These are phyloP conservation scores for Pleurotus djamor DNA, from an alignment of 768 basidiomycete species.

Conservation along the genomic window DNA sequence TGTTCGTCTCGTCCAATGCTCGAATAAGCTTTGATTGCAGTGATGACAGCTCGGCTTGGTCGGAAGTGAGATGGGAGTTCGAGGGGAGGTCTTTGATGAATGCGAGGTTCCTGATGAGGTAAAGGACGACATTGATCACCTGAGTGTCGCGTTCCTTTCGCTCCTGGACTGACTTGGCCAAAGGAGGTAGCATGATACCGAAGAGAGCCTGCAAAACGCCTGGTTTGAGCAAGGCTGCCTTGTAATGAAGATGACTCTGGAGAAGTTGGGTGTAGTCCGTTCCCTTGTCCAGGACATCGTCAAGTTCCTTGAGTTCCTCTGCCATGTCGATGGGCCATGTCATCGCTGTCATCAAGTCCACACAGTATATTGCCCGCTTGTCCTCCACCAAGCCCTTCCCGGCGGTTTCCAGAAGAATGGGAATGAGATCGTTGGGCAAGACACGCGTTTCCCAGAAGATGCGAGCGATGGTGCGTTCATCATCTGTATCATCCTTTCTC, in stretches of 20 bases:
- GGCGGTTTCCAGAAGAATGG: conserved; percentile 80
- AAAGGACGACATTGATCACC: conserved; percentile 83
- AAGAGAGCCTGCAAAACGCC: conserved; percentile 73
- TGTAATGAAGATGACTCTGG: conserved; percentile 85
- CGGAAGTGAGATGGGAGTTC: conserved; percentile 68
- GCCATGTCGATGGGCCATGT: conserved; percentile 99
- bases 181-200: conserved; percentile 71
- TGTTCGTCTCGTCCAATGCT: conserved; percentile 67
- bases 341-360: conserved; percentile 93
- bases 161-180: conserved; percentile 69
- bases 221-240: conserved; percentile 69
- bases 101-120: conserved; percentile 90
- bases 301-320: conserved; percentile 90
- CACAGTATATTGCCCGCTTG: conserved; percentile 78
- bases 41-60: conserved; percentile 75
- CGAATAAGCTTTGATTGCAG: conserved; percentile 79
- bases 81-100: conserved; percentile 87
- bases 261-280: conserved; percentile 89
- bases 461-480: conserved; percentile 92
- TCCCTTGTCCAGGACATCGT: conserved; percentile 75
- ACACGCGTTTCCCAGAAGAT: conserved; percentile 90
- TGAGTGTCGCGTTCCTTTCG: conserved; percentile 80
- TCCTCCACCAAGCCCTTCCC: conserved; percentile 78
- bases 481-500: conserved; percentile 96
- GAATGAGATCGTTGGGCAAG: conserved; percentile 82